These are phyloP conservation scores for Lentinula guzmanii DNA, from an alignment of 768 basidiomycete species.

Conservation along the genomic window DNA sequence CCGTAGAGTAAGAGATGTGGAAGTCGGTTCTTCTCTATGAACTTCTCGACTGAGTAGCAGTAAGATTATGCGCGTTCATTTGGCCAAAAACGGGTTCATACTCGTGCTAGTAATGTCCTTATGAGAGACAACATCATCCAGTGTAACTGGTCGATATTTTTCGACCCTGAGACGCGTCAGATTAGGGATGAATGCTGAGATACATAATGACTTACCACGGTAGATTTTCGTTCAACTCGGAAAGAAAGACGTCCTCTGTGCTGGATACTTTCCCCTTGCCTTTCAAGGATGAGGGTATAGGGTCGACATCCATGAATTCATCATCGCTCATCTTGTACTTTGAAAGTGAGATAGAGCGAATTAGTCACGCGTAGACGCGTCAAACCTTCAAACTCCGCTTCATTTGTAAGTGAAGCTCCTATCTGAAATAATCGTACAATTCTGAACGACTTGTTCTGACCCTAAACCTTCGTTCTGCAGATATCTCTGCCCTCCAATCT, in stretches of 20 bases:
- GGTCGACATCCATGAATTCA: conserved; percentile 49
- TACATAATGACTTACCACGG: conserved; percentile 61
- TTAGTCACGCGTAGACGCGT: background rate
- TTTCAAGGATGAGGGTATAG: conserved; percentile 36
- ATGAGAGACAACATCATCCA: conserved; percentile 96
- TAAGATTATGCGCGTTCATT: conserved; percentile 6
- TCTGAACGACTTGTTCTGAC: no score
- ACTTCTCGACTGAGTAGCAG: conserved; percentile 75
- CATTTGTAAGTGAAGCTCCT: no score
- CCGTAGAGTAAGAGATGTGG: conserved; percentile 97
- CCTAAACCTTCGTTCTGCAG: no score
- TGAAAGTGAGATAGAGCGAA: background rate
- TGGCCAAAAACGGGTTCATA: conserved; percentile 29
- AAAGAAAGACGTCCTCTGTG: conserved; percentile 15
- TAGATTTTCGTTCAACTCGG: conserved; percentile 57
- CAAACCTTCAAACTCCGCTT: background rate
- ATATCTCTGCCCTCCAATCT: no score
- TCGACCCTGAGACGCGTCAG: conserved; percentile 69
- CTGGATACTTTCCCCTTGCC: conserved; percentile 67
- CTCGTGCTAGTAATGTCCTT: conserved; percentile 93
- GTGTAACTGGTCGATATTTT: conserved; percentile 88
- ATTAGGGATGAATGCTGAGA: background rate
- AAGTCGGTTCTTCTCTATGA: conserved; percentile 90
- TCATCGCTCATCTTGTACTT: conserved; percentile 17
- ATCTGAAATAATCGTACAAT: no score